Base-by-base conservation (phyloP, 345 rosid species). In the Barbarea vulgaris region DNA sequence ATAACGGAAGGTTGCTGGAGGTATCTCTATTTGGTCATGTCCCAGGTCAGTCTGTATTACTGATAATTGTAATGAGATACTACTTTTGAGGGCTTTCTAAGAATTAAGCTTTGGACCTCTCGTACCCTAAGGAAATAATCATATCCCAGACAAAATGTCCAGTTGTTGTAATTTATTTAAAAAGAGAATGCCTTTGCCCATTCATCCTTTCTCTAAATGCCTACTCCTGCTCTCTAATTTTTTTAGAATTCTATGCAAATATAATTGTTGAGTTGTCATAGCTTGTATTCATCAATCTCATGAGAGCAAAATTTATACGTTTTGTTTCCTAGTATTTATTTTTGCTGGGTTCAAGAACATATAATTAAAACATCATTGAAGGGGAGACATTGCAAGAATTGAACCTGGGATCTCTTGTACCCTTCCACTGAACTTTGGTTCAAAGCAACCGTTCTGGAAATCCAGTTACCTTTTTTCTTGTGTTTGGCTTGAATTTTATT, bases 371-470 rank as follows among this genome's bases (percentile, higher is more conserved):
- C 27, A 50, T 50, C 15, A 3, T 4, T 50, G 27, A 50, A 57
- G 22, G 59, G 14, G 22, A 30, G 19, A 6, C 19, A 31, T 56
- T 56, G 61, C 22, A 56, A 56, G 22, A 56, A 56, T 18, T 30
- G 61, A 50, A 19, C 61, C 61, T 7, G 7, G 7, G 46, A 83
- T 85, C 83, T 85, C 84, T 82, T 79, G 82, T 84, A 85, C 84
- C 84, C 85, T 85, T 67, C 84, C 87, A 84, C 87, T 82, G 83
- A 83, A 85, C 86, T 82, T 14, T 66, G 28, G 42, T 19, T 66
- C 76, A 22, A 6, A 70, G 19, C 17, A 7, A 25, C 50, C 18
- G 39, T 61, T 61, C 33, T 52, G 36, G 31, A 46, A 70, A 55
- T 39, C 12, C 6, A 47, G 58, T 59, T 60, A 19, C n/a, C 22